phyloP scores from a whole-genome alignment of 2,329 filamentous ascomycete species.

The Talaromyces albobiverticillius region DNA sequence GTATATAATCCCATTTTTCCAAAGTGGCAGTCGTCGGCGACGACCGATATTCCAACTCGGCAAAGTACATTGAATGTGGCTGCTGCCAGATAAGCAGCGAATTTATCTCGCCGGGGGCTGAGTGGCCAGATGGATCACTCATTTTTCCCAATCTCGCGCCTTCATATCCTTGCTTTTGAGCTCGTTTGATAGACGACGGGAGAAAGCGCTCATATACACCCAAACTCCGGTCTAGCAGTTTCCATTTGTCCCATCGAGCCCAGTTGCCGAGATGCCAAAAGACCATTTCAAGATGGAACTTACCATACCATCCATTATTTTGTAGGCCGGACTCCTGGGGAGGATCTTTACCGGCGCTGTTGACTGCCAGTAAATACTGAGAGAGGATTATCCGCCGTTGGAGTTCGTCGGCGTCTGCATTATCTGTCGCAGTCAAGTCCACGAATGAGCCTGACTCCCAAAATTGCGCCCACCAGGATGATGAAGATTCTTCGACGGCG shows the following conservation, averaged over 20 bases:
- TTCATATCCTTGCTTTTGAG: constrained; percentile 34
- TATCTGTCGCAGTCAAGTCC: constrained; percentile 43
- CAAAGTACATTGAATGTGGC: constrained; percentile 60
- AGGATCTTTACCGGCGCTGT: constrained; percentile 49
- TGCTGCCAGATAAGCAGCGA: constrained; percentile 62
- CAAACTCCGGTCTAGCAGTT: constrained; percentile 45
- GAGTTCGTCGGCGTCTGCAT: constrained; percentile 46
- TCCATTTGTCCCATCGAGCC: constrained; percentile 49
- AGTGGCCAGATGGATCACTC: constrained; percentile 55
- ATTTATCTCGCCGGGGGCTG: constrained; percentile 60
- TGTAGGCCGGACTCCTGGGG: constrained; percentile 51
- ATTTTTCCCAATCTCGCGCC: constrained; percentile 55
- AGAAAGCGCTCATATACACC: constrained; percentile 51
- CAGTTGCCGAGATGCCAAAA: constrained; percentile 55
- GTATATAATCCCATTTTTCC: constrained; percentile 51
- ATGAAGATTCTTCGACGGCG: constrained; percentile 30
- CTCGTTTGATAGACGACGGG: constrained; percentile 31
- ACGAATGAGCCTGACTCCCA: constrained; percentile 54
- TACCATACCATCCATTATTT: constrained; percentile 54
- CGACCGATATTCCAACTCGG: constrained; percentile 54
- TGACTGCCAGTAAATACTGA: constrained; percentile 54
- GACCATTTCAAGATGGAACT: constrained; percentile 57
- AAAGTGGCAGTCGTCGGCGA: constrained; percentile 46
- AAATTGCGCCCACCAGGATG: constrained; percentile 48
- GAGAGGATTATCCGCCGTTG: constrained; percentile 54